Conservation (phyloP, 805 yeast genomes). For the Wickerhamomyces canadensis region DNA sequence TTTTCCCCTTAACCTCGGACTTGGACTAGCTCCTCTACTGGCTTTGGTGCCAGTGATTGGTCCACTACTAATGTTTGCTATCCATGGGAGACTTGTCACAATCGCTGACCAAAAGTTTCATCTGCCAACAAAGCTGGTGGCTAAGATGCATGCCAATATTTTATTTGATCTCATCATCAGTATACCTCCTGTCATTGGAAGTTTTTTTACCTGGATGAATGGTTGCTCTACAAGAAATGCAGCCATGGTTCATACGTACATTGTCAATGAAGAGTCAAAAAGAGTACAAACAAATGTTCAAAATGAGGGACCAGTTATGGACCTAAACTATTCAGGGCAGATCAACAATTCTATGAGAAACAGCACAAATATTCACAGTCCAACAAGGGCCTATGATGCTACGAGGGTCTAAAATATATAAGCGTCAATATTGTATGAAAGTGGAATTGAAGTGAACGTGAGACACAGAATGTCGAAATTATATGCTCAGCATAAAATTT, state of each 20-base stretch:
- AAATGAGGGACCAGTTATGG: too few relatives aligned
- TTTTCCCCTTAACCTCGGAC: conserved; percentile 65
- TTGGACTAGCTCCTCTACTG: conserved; percentile 74
- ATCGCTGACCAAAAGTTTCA: conserved; percentile 52
- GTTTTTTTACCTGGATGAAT: conserved; percentile 72
- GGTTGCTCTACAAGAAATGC: conserved; percentile 89
- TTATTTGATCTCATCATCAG: conserved; percentile 67
- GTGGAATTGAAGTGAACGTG: too few relatives aligned
- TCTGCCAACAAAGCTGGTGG: conserved; percentile 52
- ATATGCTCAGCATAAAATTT: too few relatives aligned
- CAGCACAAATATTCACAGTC: conserved; percentile 2
- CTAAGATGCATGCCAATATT: conserved; percentile 74
- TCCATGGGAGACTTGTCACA: conserved; percentile 64
- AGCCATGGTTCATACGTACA: conserved; percentile 54
- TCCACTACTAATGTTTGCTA: conserved; percentile 71
- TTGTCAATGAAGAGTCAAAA: conserved; percentile 15
- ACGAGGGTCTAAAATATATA: too few relatives aligned
- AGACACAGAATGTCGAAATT: too few relatives aligned
- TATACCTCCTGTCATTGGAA: conserved; percentile 77
- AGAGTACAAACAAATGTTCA: background rate
- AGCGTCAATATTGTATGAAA: too few relatives aligned
- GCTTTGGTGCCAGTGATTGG: conserved; percentile 80
- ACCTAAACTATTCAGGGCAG: background rate
- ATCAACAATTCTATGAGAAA: background rate
- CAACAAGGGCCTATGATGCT: conserved; percentile 5